A percentile compares a stretch with the other conserved stretches of the same genome.
Conservation (phyloP, 2,329 filamentous ascomycete genomes). For the Escovopsis sp. region DNA sequence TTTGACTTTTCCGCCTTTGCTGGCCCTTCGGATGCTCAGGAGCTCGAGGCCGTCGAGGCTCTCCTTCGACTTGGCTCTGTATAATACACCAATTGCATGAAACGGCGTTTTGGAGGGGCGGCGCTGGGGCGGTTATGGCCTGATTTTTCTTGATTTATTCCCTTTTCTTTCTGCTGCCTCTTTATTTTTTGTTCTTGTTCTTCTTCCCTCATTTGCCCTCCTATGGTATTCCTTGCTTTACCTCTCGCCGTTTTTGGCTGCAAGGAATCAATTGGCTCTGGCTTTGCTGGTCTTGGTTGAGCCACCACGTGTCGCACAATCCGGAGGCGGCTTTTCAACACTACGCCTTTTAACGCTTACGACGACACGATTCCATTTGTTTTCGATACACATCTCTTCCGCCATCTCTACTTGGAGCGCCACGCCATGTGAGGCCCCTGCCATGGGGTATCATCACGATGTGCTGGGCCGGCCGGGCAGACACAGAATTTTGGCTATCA, state of each 20-base stretch:
- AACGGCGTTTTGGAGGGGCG: conserved; percentile 32
- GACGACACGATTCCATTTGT: conserved; percentile 18
- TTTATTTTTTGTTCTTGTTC: not conserved
- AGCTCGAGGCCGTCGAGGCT: conserved; percentile 70
- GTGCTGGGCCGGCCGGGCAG: not conserved
- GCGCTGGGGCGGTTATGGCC: not conserved
- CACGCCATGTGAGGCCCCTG: too few relatives aligned
- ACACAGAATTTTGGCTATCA: conserved; percentile 1
- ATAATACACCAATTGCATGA: conserved; percentile 41
- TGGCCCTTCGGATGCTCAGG: conserved; percentile 49
- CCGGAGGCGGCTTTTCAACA: conserved; percentile 19
- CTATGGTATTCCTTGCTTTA: too few relatives aligned
- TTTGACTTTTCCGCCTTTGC: conserved; percentile 37
- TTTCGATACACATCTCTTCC: conserved; percentile 5
- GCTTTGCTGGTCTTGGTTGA: conserved; percentile 16
- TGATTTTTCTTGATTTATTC: conserved; percentile 2
- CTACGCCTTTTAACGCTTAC: conserved; percentile 14
- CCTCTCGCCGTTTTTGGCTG: conserved; percentile 2
- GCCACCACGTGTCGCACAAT: conserved; percentile 17
- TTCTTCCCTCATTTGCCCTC: too few relatives aligned
- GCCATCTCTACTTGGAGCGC: too few relatives aligned
- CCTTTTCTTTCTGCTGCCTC: not conserved
- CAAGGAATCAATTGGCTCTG: conserved; percentile 8
- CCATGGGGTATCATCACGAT: too few relatives aligned
- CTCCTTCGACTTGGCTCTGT: conserved; percentile 69